Evolutionary conservation across 257 asterid genomes (phyloP).

Genomic region (Verbascum thapsus): DNA sequence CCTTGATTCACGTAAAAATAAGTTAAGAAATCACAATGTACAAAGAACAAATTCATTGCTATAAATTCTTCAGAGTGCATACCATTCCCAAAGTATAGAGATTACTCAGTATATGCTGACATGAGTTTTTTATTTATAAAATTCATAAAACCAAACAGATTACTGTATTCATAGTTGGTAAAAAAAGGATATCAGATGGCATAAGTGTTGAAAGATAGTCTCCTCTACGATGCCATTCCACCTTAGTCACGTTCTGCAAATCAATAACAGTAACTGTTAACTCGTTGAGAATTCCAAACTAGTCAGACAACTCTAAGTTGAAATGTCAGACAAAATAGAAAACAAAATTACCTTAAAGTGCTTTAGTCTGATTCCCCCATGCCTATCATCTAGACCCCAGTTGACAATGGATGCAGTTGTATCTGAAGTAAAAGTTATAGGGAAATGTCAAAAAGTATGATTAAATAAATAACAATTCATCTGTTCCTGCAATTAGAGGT

Average conservation of each 20-base stretch:
- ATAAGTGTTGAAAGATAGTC: conserved; percentile 84
- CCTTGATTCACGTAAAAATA: conserved; percentile 65
- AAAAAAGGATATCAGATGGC: conserved; percentile 97
- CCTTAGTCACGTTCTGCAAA: conserved; percentile 80
- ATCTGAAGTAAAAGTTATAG: conserved; percentile 47
- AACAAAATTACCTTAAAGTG: conserved; percentile 75
- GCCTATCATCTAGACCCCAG: conserved; percentile 71
- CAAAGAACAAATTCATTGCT: conserved; percentile 12
- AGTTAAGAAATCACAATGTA: conserved; percentile 64
- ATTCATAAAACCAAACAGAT: conserved; percentile 16
- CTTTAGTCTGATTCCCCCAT: conserved; percentile 80
- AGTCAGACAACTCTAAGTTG: conserved; percentile 5
- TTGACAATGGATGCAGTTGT: conserved; percentile 46
- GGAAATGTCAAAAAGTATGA: conserved; percentile 11
- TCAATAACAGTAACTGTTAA: conserved; percentile 29
- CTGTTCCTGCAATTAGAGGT: not conserved
- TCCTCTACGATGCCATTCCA: conserved; percentile 99
- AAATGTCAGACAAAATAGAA: not conserved
- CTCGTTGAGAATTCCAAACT: conserved; percentile 9
- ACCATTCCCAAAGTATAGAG: not conserved
- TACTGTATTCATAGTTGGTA: conserved; percentile 19
- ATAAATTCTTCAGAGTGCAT: conserved; percentile 8
- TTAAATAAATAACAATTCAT: not conserved
- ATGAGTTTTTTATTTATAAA: conserved; percentile 3
- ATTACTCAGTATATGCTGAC: conserved; percentile 1